Base-by-base conservation (phyloP, 495 filamentous ascomycete genomes). In the Apiosordaria backusii region DNA sequence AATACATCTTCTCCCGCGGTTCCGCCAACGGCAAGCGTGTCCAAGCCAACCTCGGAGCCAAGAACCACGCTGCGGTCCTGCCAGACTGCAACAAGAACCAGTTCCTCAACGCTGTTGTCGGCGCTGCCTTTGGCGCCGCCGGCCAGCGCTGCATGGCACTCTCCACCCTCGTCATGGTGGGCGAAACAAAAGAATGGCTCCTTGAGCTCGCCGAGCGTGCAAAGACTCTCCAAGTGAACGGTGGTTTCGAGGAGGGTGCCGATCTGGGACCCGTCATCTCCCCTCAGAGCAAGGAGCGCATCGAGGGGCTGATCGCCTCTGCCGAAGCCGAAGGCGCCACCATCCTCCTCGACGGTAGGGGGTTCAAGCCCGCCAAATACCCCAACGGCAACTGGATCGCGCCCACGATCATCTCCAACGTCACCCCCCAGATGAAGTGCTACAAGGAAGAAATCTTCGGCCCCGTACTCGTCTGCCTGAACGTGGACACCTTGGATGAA, bases 1-100 rank as follows among this genome's bases (percentile, higher is more conserved):
- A 98, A 78, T 99, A 99, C 79, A 99, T 99, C 77, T 98, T 90
- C 78, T 78, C 85, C 57, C 90, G 93, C 59, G 96, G 96, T 21
- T 96, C 93, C 7, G 93, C 93, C 68, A 93, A 97, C 73, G 95
- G 95, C 60, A 89, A 89, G 77, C 84, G 86, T 71, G 93, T 97
- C n/a, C 95, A 99, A 80, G 95, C 95, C 72, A 99, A 99, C 78
- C 80, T 99, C 62, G 95, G 95, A 23, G 95, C 95, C 54, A 99
- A 99, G 87, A 99, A 99, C 84, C 95, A 99, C 76, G 94, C 93
- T 24, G 91, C 92, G 29, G 88, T 99, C 23, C 85, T 98, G 67
- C 95, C 96, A 1, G 95, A 99, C 82, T 91, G 89, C 81, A 97
- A 97, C 82, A 97, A 97, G 87, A 97, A 98, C 80, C 93, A 97